Evolutionary conservation across 805 yeast genomes (phyloP).

Genomic region (Saccharomycopsis malanga): DNA sequence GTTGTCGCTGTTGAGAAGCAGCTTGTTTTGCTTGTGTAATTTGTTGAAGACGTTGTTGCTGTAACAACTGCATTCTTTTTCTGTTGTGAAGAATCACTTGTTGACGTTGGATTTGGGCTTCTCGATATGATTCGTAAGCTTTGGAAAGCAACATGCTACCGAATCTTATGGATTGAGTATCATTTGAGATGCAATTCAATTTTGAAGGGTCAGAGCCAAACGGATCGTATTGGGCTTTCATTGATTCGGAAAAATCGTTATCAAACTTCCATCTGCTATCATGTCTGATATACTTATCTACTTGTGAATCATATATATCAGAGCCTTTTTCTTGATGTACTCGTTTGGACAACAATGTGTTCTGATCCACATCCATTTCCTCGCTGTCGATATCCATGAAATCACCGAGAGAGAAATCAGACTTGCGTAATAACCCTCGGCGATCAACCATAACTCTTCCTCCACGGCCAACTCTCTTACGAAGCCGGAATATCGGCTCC

Average conservation of each 20-base stretch:
- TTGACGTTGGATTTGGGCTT: slow-evolving; percentile 67
- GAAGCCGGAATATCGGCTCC: slow-evolving; percentile 46
- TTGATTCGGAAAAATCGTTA: slow-evolving; percentile 39
- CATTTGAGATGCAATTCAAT: slow-evolving; percentile 74
- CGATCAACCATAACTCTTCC: slow-evolving; percentile 72
- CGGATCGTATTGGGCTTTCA: slow-evolving; percentile 39
- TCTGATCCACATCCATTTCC: slow-evolving; percentile 13
- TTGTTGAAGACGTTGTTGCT: slow-evolving; percentile 26
- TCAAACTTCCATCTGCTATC: slow-evolving; percentile 66
- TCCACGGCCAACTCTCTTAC: slow-evolving; percentile 70
- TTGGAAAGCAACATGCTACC: slow-evolving; percentile 87
- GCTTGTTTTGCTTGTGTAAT: slow-evolving; percentile 11
- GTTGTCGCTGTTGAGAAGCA: slow-evolving; percentile 26
- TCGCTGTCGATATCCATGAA: slow-evolving; percentile 35
- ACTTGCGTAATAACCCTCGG: slow-evolving; percentile 40
- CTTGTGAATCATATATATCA: slow-evolving; percentile 41
- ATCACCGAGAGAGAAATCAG: slow-evolving; percentile 29
- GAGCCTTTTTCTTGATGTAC: slow-evolving; percentile 23
- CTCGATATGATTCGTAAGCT: slow-evolving; percentile 71
- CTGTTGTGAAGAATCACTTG: slow-evolving; percentile 31
- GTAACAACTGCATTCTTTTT: slow-evolving; percentile 28
- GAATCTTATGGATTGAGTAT: slow-evolving; percentile 83
- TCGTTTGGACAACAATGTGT: neutral
- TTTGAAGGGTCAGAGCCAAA: slow-evolving; percentile 73
- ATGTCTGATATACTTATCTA: slow-evolving; percentile 41